Evolutionary conservation across 2,329 filamentous ascomycete species (phyloP), one percentile per base, ranked within the genome.

Genomic region (Dothiorella sarmentorum): DNA sequence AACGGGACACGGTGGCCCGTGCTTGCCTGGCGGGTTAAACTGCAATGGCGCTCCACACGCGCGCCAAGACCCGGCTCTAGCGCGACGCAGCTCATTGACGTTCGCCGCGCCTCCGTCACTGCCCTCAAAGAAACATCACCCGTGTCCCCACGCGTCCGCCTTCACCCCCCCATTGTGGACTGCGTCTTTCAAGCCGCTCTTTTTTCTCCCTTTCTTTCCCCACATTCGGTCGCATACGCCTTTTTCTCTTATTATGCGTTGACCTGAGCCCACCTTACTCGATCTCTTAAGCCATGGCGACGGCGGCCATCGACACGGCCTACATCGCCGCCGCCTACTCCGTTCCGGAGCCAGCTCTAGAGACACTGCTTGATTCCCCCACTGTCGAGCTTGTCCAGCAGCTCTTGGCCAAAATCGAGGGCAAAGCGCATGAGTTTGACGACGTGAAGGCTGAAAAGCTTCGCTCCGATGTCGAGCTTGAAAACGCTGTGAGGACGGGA

Each of bases 381-480:
- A 97, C 91, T 3, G 78, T 82, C 62, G 90, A 95, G 11, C 84
- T 96, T 24, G 88, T 97, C 63, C 82, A 83, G 60, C 79, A 83
- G 40, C 80, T 99, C 55, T 82, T 99, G 38, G 80, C 84, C 62
- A 87, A 89, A 24, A 84, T 97, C 56, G 83, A 87, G 22, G 77
- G 79, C 27, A 96, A 94, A 73, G 91, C 90, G 33, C 89, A 87
- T 67, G 91, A 96, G 67, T 87, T 85, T 67, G 91, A 96, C 70
- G 83, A 86, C 37, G 77, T 96, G 38, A 90, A 88, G 66, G 87
- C 93, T 9, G 90, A 96, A 64, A 97, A 97, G 76, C 82, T 97
- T 43, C 87, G 90, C 65, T 79, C 90, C 44, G 91, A 96, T 67
- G 94, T 99, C 43, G 92, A 97, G 77, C 83, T 97, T 7, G 94